phyloP scores from a whole-genome alignment of 176 grass and related monocot genomes.

The Rhynchospora tenuis region DNA sequence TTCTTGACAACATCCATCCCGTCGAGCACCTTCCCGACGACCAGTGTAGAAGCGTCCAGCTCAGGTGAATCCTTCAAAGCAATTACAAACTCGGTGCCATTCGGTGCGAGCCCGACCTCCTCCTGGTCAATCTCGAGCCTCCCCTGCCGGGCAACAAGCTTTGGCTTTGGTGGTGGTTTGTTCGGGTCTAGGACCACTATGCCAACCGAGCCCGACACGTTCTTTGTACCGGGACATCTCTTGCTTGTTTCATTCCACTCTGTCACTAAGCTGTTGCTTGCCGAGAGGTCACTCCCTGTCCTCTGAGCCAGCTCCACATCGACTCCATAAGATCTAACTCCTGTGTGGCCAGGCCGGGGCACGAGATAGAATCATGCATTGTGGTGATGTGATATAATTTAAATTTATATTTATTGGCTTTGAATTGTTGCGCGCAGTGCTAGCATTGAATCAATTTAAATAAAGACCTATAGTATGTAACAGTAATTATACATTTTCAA shows the following conservation, averaged over 20 bases:
- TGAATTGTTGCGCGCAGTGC: background rate
- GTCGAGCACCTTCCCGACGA: constrained; percentile 60
- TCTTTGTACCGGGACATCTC: constrained; percentile 28
- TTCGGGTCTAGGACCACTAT: constrained; percentile 69
- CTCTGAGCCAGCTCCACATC: constrained; percentile 31
- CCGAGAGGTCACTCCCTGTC: constrained; percentile 17
- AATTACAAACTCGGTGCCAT: constrained; percentile 83
- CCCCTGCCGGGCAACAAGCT: constrained; percentile 69
- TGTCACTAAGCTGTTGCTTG: constrained; percentile 32
- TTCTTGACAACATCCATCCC: constrained; percentile 86
- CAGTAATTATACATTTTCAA: background rate
- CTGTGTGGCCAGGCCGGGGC: background rate
- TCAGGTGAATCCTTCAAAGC: constrained; percentile 48
- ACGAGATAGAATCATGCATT: background rate
- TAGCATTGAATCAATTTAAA: background rate
- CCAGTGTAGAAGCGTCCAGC: constrained; percentile 54
- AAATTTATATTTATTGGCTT: background rate
- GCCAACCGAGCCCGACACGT: constrained; percentile 50
- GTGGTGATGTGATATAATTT: background rate
- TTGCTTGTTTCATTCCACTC: constrained; percentile 47
- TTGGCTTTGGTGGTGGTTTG: constrained; percentile 67
- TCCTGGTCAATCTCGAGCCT: constrained; percentile 72
- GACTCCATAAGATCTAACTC: constrained; percentile 40
- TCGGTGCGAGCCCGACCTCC: constrained; percentile 46
- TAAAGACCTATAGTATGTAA: background rate